phyloP scores from a whole-genome alignment of 257 asterid genomes.

The Solanum ossicruentum region DNA sequence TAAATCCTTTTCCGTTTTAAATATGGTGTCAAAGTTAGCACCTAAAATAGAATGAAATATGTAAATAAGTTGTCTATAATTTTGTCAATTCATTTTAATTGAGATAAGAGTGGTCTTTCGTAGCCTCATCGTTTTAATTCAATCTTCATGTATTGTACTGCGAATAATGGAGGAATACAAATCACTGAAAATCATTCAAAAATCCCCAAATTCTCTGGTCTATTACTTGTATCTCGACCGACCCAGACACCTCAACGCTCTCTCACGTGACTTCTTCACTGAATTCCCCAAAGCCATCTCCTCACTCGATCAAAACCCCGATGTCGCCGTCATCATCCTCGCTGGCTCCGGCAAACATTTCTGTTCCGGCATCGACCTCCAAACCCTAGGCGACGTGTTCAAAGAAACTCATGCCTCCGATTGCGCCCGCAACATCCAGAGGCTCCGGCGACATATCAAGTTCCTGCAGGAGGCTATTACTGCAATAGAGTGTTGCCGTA shows the following conservation, averaged over 20 bases:
- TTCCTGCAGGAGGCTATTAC: conserved; percentile 48
- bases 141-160: background rate
- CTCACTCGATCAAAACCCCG: conserved; percentile 53
- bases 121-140: background rate
- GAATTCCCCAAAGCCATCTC: conserved; percentile 75
- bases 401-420: conserved; percentile 6
- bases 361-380: conserved; percentile 77
- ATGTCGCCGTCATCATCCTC: conserved; percentile 46
- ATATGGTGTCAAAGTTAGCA: too few species aligned
- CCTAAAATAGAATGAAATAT: too few species aligned
- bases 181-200: conserved; percentile 28
- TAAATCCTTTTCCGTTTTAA: too few species aligned
- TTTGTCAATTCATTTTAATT: background rate
- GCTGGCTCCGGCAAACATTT: conserved; percentile 64
- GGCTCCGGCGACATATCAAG: conserved; percentile 51
- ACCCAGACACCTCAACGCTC: conserved; percentile 59
- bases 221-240: conserved; percentile 36
- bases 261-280: conserved; percentile 52
- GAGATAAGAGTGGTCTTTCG: background rate
- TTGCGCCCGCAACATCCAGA: conserved; percentile 47
- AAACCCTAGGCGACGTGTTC: conserved; percentile 9
- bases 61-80: too few species aligned
- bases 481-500: conserved; percentile 75
- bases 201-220: conserved; percentile 36
- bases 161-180: conserved; percentile 26